Percentiles rank a stretch among this genome's conserved stretches.
Evolutionary conservation across 345 rosid genomes (phyloP).

Genomic region (Balakata baccata): DNA sequence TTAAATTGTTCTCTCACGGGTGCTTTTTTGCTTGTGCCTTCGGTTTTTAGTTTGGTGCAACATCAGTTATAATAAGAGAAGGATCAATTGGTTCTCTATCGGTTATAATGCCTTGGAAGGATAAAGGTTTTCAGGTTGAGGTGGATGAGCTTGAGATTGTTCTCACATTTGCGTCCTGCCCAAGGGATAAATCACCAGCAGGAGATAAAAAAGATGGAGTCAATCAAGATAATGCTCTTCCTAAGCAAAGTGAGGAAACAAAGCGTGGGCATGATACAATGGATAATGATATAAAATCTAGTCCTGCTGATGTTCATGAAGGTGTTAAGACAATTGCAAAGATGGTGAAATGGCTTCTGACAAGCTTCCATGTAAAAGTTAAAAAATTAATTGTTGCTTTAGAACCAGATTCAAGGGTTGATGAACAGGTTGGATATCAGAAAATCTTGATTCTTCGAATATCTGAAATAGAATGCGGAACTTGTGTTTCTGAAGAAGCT

Average conservation of each 20-base stretch:
- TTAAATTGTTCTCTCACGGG: not conserved
- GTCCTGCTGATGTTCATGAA: conserved; percentile 71
- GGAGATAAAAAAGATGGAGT: conserved; percentile 34
- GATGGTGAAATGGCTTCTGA: conserved; percentile 86
- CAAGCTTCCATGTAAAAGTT: conserved; percentile 72
- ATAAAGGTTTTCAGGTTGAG: conserved; percentile 80
- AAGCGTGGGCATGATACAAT: conserved; percentile 38
- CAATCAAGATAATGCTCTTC: conserved; percentile 29
- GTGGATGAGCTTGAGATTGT: conserved; percentile 86
- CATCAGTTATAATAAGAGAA: conserved; percentile 68
- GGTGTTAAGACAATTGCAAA: conserved; percentile 95
- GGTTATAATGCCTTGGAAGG: conserved; percentile 81
- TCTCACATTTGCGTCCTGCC: conserved; percentile 59
- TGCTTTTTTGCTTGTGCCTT: conserved; percentile 14
- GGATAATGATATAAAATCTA: conserved; percentile 32
- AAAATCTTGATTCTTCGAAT: conserved; percentile 65
- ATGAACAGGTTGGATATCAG: conserved; percentile 27
- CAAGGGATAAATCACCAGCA: conserved; percentile 25
- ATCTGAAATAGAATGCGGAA: conserved; percentile 66
- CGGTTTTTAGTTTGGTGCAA: conserved; percentile 45
- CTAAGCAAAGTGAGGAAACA: conserved; percentile 29
- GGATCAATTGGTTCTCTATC: conserved; percentile 83
- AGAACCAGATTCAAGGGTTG: conserved; percentile 50
- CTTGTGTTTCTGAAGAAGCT: conserved; percentile 60
- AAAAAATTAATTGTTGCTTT: conserved; percentile 73